phyloP scores from a whole-genome alignment of 2,329 filamentous ascomycete genomes.

The Neonectria hederae region DNA sequence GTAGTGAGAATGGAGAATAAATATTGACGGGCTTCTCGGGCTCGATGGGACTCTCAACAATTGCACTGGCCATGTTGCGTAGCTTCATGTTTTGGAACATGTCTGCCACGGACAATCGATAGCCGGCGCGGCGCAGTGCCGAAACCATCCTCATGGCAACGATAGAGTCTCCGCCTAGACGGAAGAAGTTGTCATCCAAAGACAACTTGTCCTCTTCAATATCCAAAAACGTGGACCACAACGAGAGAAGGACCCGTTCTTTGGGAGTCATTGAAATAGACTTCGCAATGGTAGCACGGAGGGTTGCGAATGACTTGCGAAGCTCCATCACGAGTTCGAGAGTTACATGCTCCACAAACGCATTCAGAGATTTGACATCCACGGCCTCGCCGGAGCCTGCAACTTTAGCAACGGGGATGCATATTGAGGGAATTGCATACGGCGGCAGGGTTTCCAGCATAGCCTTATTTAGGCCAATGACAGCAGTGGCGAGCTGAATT shows the following conservation, averaged over 20 bases:
- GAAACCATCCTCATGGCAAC: constrained; percentile 43
- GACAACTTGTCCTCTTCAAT: constrained; percentile 37
- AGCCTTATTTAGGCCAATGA: constrained; percentile 38
- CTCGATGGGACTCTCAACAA: constrained; percentile 24
- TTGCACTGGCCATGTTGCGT: constrained; percentile 33
- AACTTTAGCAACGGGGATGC: constrained; percentile 23
- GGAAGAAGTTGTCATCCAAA: constrained; percentile 43
- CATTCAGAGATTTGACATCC: constrained; percentile 16
- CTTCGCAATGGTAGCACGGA: constrained; percentile 29
- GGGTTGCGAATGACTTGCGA: constrained; percentile 25
- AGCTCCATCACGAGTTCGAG: constrained; percentile 29
- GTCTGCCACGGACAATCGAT: constrained; percentile 39
- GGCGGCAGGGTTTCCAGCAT: constrained; percentile 40
- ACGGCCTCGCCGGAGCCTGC: not conserved
- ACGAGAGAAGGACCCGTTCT: constrained; percentile 29
- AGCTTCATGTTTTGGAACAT: constrained; percentile 44
- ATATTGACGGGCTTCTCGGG: constrained; percentile 10
- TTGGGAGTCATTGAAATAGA: constrained; percentile 31
- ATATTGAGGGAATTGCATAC: constrained; percentile 39
- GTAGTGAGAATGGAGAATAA: constrained; percentile 36
- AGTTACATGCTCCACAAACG: constrained; percentile 12
- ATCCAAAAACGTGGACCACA: constrained; percentile 36
- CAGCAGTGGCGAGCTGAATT: constrained; percentile 29
- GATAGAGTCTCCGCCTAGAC: constrained; percentile 40
- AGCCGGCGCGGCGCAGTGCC: constrained; percentile 34